These are phyloP conservation scores for Rhodotorula kratochvilovae DNA, from an alignment of 768 basidiomycete species.

Conservation along the genomic window DNA sequence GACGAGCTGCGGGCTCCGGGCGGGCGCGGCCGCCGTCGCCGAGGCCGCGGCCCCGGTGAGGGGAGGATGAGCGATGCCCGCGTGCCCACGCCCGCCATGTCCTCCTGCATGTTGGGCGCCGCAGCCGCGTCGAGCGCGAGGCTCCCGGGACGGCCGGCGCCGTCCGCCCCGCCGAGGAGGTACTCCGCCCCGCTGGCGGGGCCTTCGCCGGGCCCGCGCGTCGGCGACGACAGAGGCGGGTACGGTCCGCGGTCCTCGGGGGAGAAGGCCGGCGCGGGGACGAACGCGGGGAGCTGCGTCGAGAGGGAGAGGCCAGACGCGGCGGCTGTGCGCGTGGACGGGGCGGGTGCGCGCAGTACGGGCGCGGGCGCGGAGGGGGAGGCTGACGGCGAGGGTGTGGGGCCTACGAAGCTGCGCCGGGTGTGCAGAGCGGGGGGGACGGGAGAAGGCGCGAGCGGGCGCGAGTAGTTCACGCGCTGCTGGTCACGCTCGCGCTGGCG, in stretches of 20 bases:
- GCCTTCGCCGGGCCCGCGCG: neutral
- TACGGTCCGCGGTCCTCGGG: conserved; percentile 20
- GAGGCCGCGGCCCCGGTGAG: conserved; percentile 21
- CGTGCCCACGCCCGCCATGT: conserved; percentile 31
- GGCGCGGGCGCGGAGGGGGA: neutral
- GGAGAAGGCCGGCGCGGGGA: conserved; percentile 16
- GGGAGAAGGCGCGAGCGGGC: too few species aligned
- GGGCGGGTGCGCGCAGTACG: too few species aligned
- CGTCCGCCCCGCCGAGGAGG: neutral
- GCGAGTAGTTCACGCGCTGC: neutral
- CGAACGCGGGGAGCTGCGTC: conserved; percentile 9
- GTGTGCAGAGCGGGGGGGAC: neutral
- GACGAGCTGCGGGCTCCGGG: neutral
- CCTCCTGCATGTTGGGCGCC: neutral
- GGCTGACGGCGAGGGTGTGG: neutral
- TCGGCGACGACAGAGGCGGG: conserved; percentile 10
- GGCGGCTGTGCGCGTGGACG: neutral
- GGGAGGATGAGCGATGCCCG: conserved; percentile 2
- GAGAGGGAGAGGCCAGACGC: neutral
- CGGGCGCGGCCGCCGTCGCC: neutral
- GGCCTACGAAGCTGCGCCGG: too few species aligned
- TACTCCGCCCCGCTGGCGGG: neutral
- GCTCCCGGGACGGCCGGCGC: neutral
- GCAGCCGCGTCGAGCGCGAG: conserved; percentile 2
- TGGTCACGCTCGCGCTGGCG: too few species aligned